Conservation (phyloP, 345 rosid species). For the Citrus reticulata region DNA sequence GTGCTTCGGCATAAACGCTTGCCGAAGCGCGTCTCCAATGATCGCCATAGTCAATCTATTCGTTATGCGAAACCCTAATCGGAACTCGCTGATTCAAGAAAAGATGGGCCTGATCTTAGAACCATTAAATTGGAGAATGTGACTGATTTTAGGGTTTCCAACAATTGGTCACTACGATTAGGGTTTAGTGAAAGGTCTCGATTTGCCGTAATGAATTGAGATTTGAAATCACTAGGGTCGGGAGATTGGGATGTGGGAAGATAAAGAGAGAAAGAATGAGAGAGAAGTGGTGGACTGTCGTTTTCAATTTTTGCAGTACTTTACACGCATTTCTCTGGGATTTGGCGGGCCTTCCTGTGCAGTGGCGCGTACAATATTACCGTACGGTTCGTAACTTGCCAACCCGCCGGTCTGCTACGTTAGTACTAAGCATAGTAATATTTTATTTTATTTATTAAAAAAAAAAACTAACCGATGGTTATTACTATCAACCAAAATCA, state of each 20-base stretch:
- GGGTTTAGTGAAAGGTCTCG: not conserved
- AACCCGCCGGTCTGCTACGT: not conserved
- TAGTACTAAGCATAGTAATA: not conserved
- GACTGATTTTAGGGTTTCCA: not conserved
- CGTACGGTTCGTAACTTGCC: not conserved
- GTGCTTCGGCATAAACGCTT: constrained; percentile 86
- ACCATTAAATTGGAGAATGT: not conserved
- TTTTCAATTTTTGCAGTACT: not conserved
- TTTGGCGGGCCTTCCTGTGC: constrained; percentile 13
- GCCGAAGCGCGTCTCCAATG: constrained; percentile 79
- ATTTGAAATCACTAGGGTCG: not conserved
- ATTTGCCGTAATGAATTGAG: not conserved
- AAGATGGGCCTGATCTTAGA: not conserved
- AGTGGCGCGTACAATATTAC: constrained; percentile 12
- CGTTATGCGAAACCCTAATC: not conserved
- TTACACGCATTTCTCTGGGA: not conserved
- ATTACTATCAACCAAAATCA: no score
- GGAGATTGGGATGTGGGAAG: not conserved
- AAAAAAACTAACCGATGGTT: no score
- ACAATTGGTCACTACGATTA: not conserved
- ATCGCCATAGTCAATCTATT: constrained; percentile 47
- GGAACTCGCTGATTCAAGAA: not conserved
- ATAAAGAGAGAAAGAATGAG: not conserved
- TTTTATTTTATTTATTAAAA: no score
- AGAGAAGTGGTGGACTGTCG: not conserved